Evolutionary conservation across 345 rosid genomes (phyloP), one percentile per base, ranked within the genome.

Genomic region (Hirschfeldia incana): DNA sequence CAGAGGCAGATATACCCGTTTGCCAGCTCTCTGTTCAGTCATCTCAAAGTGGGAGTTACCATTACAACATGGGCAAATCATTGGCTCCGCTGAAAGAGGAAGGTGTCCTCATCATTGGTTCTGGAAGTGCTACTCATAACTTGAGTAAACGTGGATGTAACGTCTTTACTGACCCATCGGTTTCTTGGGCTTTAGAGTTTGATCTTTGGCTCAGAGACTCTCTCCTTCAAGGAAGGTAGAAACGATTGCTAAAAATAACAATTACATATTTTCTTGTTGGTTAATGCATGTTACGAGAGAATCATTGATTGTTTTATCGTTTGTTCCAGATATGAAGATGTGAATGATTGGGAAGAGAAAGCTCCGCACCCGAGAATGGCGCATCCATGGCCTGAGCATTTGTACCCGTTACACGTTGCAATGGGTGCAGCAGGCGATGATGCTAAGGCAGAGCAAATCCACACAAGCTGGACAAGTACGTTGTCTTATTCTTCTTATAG

Each of bases 371-470:
- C 91, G 26, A 93, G 85, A 68, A 82, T 3, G 84, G 94, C 94
- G 74, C 98, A 95, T 78, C 99, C 99, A 1, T 76, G 77, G 85
- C 98, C 97, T 0, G 99, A 95, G 49, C 98, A 93, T 88, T 88
- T 95, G 33, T 90, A 89, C 59, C 99, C 99, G 1, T 76, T 95
- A 87, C 98, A 93, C 0, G 94, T 93, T 3, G 99, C 94, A 1
- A 84, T 95, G 84, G 98, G 99, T 10, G 98, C 97, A 4, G 93
- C 97, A 0, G 98, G 93, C 34, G 89, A 76, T 55, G 69, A 82
- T 69, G 76, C 92, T 11, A 85, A 87, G 78, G 92, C 93, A 7
- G 86, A 87, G 82, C 92, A 88, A 63, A 78, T 93, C 37, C 98
- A 93, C 73, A 84, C 82, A 26, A 95, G 98, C 73, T 95, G 98